Conservation (phyloP, 768 basidiomycete species). For the Lactarius quietus region DNA sequence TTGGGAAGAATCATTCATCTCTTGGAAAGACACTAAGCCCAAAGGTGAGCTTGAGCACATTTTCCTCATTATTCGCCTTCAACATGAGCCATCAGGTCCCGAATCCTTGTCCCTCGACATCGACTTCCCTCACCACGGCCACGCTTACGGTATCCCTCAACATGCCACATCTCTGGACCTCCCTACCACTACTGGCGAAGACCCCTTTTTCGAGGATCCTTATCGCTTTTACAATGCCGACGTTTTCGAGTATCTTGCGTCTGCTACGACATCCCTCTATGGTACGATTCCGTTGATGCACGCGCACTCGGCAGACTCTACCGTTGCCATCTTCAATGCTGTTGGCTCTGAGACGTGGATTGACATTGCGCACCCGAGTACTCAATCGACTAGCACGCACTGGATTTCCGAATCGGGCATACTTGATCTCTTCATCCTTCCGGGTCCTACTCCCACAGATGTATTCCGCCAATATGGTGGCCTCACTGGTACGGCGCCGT, state of each 20-base stretch:
- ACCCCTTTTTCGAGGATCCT: slow-evolving; percentile 77
- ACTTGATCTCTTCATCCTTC: slow-evolving; percentile 88
- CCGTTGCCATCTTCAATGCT: slow-evolving; percentile 87
- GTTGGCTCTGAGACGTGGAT: slow-evolving; percentile 94
- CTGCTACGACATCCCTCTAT: slow-evolving; percentile 77
- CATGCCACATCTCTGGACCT: slow-evolving; percentile 89
- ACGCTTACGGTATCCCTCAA: slow-evolving; percentile 95
- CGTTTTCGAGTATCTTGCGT: slow-evolving; percentile 92
- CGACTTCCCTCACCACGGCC: slow-evolving; percentile 85
- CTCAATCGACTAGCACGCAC: slow-evolving; percentile 78
- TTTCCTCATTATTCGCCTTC: neutral
- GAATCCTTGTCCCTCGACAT: slow-evolving; percentile 93
- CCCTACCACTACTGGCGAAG: slow-evolving; percentile 80
- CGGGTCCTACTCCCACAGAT: slow-evolving; percentile 80
- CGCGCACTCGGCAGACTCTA: slow-evolving; percentile 82
- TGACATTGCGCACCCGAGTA: slow-evolving; percentile 70
- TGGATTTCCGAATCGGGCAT: slow-evolving; percentile 99
- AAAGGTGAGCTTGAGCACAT: slow-evolving; percentile 58
- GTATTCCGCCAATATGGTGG: slow-evolving; percentile 82
- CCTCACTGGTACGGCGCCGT: slow-evolving; percentile 79
- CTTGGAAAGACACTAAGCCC: slow-evolving; percentile 92
- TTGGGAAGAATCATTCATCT: slow-evolving; percentile 86
- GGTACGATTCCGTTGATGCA: slow-evolving; percentile 92
- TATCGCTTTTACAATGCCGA: slow-evolving; percentile 95
- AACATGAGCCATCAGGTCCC: slow-evolving; percentile 58